A percentile compares a stretch with the other conserved stretches of the same genome.
phyloP scores from a whole-genome alignment of 306 rosid genomes.

The Vigna angularis region DNA sequence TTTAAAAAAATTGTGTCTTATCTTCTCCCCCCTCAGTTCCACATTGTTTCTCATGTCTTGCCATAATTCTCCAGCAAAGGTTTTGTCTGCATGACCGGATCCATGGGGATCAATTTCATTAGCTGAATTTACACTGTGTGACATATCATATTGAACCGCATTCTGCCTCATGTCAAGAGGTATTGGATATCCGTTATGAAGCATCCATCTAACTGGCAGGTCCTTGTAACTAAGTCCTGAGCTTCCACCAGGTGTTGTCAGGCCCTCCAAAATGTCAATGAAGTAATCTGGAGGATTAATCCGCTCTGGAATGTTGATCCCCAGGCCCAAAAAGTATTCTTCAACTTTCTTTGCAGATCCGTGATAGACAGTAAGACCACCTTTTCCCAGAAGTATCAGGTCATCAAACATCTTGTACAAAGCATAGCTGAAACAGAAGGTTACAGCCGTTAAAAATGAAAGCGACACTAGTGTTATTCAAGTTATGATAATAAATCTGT shows the following conservation, averaged over 20 bases:
- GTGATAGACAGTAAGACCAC: slow-evolving; percentile 94
- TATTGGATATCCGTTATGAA: slow-evolving; percentile 73
- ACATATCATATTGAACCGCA: slow-evolving; percentile 43
- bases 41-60: slow-evolving; percentile 73
- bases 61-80: slow-evolving; percentile 93
- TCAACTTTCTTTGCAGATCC: slow-evolving; percentile 86
- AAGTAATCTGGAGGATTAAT: slow-evolving; percentile 93
- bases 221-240: slow-evolving; percentile 64
- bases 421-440: slow-evolving; percentile 73
- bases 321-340: slow-evolving; percentile 81
- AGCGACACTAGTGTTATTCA: slow-evolving; percentile 2
- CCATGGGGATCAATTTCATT: slow-evolving; percentile 48
- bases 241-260: slow-evolving; percentile 57
- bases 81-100: slow-evolving; percentile 49
- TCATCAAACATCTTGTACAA: slow-evolving; percentile 98
- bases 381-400: slow-evolving; percentile 93
- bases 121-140: slow-evolving; percentile 45
- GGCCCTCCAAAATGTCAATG: slow-evolving; percentile 94
- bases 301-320: slow-evolving; percentile 82
- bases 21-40: slow-evolving; percentile 70
- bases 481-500: neutral
- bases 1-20: slow-evolving; percentile 65
- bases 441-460: slow-evolving; percentile 36
- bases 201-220: slow-evolving; percentile 94
- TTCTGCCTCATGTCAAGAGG: slow-evolving; percentile 81